Evolutionary conservation across 139 green algal genomes (phyloP), one percentile per base, ranked within the genome.

Genomic region (Coccomyxa sp.): DNA sequence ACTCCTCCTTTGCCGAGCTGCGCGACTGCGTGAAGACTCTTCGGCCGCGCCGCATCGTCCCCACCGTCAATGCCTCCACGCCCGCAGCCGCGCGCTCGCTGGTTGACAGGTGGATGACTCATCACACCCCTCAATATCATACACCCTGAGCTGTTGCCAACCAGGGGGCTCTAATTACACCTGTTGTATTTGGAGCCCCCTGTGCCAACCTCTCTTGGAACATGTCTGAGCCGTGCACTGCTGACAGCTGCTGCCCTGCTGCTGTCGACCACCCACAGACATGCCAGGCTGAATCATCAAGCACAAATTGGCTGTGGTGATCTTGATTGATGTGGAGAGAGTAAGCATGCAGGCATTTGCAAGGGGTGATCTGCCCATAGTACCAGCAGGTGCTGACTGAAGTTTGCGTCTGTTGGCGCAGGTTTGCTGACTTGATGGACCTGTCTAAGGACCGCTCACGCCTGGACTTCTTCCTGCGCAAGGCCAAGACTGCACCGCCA

Each of bases 351-450:
- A 7, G 7, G 38, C 3, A 3, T 51, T 51, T 51, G 38, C 38
- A 51, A n/a, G 38, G 38, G 7, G 3, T 51, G 25, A 9, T 25
- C 71, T 11, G 10, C 9, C 23, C 14, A 51, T 25, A 10, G 23
- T 15, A 1, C 0, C 31, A 38, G 71, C 71, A 32, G 71, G 14
- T 32, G 21, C 10, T 77, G 14, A 77, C 21, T 30, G 23, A 45
- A 32, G 28, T 1, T 45, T 11, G 38, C 38, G 7, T 51, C 3
- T 51, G 38, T 7, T 51, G 3, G 38, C 31, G 32, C 76, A 81
- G 81, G 13, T 93, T 93, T 83, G 89, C 87, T 0, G 83, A 90
- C 31, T 85, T 94, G 1, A 96, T 96, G 92, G 92, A 96, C 82
- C 88, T 95, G 25, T 84, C 82, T 4, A 31, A 38, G 1, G 91